These are phyloP conservation scores for Claviceps purpurea DNA, from an alignment of 2,329 filamentous ascomycete genomes.

Conservation along the genomic window DNA sequence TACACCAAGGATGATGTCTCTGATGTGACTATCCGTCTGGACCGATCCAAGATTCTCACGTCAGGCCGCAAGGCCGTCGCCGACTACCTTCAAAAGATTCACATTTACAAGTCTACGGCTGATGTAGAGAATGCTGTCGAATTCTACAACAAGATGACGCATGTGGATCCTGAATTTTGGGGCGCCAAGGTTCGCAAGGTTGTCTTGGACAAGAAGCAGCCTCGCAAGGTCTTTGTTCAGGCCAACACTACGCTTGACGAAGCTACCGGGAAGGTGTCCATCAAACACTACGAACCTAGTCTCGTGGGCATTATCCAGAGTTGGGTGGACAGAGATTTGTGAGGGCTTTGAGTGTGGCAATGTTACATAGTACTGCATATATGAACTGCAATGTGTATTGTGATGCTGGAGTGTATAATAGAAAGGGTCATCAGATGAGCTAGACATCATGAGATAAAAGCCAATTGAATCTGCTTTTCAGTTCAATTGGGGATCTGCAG, in stretches of 20 bases:
- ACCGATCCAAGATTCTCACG: constrained; percentile 75
- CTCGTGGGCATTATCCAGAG: constrained; percentile 73
- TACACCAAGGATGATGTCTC: constrained; percentile 61
- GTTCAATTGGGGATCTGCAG: too few species aligned
- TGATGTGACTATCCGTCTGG: constrained; percentile 69
- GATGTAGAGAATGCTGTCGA: constrained; percentile 65
- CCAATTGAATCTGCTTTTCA: too few species aligned
- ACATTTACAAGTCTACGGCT: constrained; percentile 84
- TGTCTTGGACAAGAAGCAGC: constrained; percentile 64
- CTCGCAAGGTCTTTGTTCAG: constrained; percentile 87
- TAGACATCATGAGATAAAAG: too few species aligned
- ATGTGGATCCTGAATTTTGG: constrained; percentile 72
- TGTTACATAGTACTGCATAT: too few species aligned
- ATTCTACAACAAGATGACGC: constrained; percentile 74
- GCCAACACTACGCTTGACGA: constrained; percentile 70
- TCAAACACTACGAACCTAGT: constrained; percentile 79
- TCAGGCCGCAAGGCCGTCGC: constrained; percentile 76
- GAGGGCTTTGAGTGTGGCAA: constrained; percentile 7
- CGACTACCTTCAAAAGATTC: constrained; percentile 77
- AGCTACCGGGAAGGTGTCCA: constrained; percentile 52
- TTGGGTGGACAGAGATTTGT: constrained; percentile 51
- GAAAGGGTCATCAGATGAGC: too few species aligned
- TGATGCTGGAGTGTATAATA: too few species aligned
- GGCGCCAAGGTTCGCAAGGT: constrained; percentile 64
- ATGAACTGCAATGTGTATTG: too few species aligned